These are phyloP conservation scores for Yamadazyma paraphyllophila DNA, from an alignment of 805 yeast genomes.

Conservation along the genomic window DNA sequence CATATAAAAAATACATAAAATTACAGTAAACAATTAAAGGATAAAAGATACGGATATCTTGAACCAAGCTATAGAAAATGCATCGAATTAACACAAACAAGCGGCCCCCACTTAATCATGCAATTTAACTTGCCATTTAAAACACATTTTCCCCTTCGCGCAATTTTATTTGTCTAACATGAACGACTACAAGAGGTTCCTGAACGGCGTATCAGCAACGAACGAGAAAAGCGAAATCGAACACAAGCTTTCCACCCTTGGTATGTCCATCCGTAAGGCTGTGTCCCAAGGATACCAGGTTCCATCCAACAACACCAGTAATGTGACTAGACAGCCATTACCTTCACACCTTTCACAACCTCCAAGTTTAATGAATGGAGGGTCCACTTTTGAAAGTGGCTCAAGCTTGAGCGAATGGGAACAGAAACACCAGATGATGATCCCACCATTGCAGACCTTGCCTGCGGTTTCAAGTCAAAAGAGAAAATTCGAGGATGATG, in stretches of 20 bases:
- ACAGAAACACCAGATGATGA: neutral
- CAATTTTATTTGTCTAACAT: slow-evolving; percentile 1
- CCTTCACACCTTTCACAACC: slow-evolving; percentile 43
- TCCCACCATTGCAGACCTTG: slow-evolving; percentile 1
- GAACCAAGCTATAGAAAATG: neutral
- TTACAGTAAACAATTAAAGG: too few species aligned
- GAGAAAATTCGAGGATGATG: slow-evolving; percentile 9
- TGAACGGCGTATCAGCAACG: neutral
- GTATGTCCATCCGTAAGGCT: slow-evolving; percentile 70
- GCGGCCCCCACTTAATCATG: too few species aligned
- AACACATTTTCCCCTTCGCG: neutral
- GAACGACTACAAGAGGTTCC: slow-evolving; percentile 10
- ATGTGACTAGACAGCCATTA: slow-evolving; percentile 31
- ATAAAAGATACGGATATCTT: neutral
- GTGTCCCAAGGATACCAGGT: slow-evolving; percentile 57
- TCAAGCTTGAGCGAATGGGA: slow-evolving; percentile 7
- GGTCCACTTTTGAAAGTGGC: slow-evolving; percentile 42
- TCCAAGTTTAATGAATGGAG: slow-evolving; percentile 42
- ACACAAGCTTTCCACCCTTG: slow-evolving; percentile 51
- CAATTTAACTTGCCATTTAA: too few species aligned
- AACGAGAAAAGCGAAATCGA: neutral
- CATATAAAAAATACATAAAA: too few species aligned
- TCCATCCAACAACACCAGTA: slow-evolving; percentile 1
- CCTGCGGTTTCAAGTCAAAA: neutral
- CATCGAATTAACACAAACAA: too few species aligned